Base-by-base conservation (phyloP, 2,329 filamentous ascomycete genomes). In the Herpomyces periplanetae region DNA sequence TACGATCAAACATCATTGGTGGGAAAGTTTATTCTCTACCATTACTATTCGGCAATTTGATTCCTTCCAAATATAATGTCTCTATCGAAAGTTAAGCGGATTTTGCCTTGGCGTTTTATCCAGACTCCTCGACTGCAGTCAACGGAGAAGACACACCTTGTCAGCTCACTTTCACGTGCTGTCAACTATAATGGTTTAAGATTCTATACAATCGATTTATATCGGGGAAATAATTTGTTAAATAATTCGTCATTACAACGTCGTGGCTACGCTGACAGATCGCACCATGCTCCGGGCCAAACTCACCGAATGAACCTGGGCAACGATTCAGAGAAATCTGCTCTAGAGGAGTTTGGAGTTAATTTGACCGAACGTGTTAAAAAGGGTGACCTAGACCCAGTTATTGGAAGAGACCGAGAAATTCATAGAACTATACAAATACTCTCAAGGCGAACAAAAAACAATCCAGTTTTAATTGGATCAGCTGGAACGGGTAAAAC, bases 371-470 rank as follows among this genome's bases (percentile, higher is more conserved):
- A 56, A 6, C 55, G 54, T 30, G 80, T 80, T 9, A 65, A 52
- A 34, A 62, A 64, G 18, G 80, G 80, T 15, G 88, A 87, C 34
- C 49, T 96, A 3, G 80, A 96, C 32, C 80, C 80, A 0, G 75
- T 91, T 7, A 91, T 96, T 32, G 80, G 80, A 9, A 52, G 80
- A 35, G 73, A 88, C 30, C 47, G 54, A 3, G 80, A 88, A 35
- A 87, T 91, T 20, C 68, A 87, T 32, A 51, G 80, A 19, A 87
- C 73, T 0, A 88, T 91, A 23, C 80, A 91, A 32, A 64, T 96
- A 5, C 42, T 96, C 2, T 88, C 73, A 8, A 49, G 80, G 26
- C 50, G 80, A 24, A 91, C 80, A 4, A 91, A 91, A 39, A 91
- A 88, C 30, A 85, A 85, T 27, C 75, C 75, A 0, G 73, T 88